These are phyloP conservation scores for Euphorbia peplus DNA, from an alignment of 345 rosid species.

Conservation along the genomic window DNA sequence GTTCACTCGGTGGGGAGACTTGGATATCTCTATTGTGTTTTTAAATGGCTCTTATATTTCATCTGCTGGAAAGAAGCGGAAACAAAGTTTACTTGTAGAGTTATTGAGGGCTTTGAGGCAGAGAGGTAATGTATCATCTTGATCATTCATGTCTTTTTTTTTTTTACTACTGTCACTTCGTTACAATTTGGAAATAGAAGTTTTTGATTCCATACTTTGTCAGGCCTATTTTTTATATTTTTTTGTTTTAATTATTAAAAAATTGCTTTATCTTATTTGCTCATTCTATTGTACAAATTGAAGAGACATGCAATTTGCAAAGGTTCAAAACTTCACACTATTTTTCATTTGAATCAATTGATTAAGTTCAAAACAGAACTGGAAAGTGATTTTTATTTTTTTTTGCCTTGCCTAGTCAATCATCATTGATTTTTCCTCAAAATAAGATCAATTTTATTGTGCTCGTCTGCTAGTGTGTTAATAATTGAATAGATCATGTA, in stretches of 20 bases:
- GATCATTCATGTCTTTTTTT: neutral
- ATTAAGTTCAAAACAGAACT: neutral
- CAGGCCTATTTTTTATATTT: neutral
- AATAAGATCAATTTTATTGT: neutral
- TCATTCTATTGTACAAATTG: constrained; percentile 2
- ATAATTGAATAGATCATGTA: neutral
- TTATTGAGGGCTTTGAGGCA: constrained; percentile 53
- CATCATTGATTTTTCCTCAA: neutral
- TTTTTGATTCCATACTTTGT: neutral
- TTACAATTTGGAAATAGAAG: neutral
- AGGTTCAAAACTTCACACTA: neutral
- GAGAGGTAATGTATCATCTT: constrained; percentile 37
- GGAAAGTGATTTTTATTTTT: neutral
- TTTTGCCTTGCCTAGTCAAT: neutral
- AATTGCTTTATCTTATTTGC: neutral
- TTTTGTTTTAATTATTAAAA: neutral
- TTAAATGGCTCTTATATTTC: constrained; percentile 49
- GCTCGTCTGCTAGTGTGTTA: neutral
- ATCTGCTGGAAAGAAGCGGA: constrained; percentile 65
- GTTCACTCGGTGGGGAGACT: constrained; percentile 72
- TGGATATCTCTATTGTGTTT: constrained; percentile 73
- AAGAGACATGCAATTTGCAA: neutral
- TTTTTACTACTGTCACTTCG: neutral
- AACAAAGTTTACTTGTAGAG: constrained; percentile 53
- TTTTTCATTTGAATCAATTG: constrained; percentile 3